Evolutionary conservation across 306 rosid genomes (phyloP).

Genomic region (Aeschynomene evenia): DNA sequence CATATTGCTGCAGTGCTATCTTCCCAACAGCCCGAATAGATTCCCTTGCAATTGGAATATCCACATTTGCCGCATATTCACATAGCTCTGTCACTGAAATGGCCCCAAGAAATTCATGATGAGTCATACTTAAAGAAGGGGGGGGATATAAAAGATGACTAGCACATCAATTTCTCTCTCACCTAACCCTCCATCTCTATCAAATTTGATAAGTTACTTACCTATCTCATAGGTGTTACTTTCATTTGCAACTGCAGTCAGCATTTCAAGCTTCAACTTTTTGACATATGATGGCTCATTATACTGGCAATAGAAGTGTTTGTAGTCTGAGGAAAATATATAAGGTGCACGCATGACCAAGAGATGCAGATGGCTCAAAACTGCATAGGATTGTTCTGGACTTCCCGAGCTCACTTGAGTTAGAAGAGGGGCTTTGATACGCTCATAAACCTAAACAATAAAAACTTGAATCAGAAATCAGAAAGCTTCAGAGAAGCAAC

Average conservation of each 20-base stretch:
- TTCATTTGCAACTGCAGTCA: constrained; percentile 98
- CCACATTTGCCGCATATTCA: constrained; percentile 99
- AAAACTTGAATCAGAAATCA: constrained; percentile 32
- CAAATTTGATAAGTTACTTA: constrained; percentile 35
- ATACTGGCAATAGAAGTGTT: constrained; percentile 98
- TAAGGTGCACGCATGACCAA: constrained; percentile 99
- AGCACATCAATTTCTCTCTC: constrained; percentile 11
- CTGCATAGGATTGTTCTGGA: constrained; percentile 97
- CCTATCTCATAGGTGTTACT: constrained; percentile 98
- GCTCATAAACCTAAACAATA: constrained; percentile 82
- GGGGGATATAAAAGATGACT: too few relatives aligned
- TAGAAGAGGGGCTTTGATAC: constrained; percentile 95
- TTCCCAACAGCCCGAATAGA: constrained; percentile 99
- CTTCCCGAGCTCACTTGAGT: constrained; percentile 99
- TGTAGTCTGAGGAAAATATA: constrained; percentile 91
- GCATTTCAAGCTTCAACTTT: constrained; percentile 98
- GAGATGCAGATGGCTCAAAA: constrained; percentile 94
- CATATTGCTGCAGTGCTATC: constrained; percentile 98
- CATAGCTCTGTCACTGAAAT: constrained; percentile 94
- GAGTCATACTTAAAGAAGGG: constrained; percentile 27
- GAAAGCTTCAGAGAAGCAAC: constrained; percentile 18
- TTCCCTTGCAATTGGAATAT: constrained; percentile 99
- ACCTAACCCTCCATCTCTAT: neutral
- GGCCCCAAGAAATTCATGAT: constrained; percentile 34
- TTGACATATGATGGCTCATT: constrained; percentile 98